phyloP scores from a whole-genome alignment of 1,139 yeast species.

The Meyerozyma sp. region DNA sequence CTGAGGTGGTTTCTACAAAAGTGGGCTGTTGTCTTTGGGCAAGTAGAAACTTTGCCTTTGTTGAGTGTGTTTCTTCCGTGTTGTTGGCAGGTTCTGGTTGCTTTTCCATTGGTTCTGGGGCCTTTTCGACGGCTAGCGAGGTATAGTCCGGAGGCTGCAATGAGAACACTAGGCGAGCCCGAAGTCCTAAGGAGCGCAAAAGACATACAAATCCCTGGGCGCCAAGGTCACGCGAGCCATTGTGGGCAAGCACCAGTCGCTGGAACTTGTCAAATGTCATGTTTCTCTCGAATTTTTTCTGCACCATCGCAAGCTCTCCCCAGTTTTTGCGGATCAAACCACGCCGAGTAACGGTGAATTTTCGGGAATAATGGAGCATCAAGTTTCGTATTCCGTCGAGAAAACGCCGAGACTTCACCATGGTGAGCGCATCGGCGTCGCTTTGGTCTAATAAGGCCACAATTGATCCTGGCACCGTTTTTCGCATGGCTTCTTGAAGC shows the following conservation, averaged over 20 bases:
- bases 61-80: neutral
- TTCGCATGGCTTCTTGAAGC: conserved; percentile 34
- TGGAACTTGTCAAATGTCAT: conserved; percentile 36
- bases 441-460: conserved; percentile 1
- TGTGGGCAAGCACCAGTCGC: conserved; percentile 33
- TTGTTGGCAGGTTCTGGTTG: neutral
- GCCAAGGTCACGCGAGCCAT: conserved; percentile 75
- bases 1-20: conserved; percentile 7
- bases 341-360: conserved; percentile 47
- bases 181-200: conserved; percentile 63
- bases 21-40: neutral
- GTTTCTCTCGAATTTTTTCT: conserved; percentile 15
- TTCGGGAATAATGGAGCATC: conserved; percentile 56
- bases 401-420: conserved; percentile 60
- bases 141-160: conserved; percentile 89
- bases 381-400: conserved; percentile 69
- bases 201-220: conserved; percentile 86
- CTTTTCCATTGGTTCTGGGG: conserved; percentile 4
- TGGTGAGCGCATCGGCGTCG: conserved; percentile 24
- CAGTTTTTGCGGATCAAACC: conserved; percentile 54
- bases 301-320: conserved; percentile 36
- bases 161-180: conserved; percentile 73
- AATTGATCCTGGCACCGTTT: conserved; percentile 35
- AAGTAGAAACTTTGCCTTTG: conserved; percentile 17
- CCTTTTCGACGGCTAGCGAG: conserved; percentile 17